Base-by-base conservation (phyloP, 2,329 filamentous ascomycete species). In the Orbilia oligospora region DNA sequence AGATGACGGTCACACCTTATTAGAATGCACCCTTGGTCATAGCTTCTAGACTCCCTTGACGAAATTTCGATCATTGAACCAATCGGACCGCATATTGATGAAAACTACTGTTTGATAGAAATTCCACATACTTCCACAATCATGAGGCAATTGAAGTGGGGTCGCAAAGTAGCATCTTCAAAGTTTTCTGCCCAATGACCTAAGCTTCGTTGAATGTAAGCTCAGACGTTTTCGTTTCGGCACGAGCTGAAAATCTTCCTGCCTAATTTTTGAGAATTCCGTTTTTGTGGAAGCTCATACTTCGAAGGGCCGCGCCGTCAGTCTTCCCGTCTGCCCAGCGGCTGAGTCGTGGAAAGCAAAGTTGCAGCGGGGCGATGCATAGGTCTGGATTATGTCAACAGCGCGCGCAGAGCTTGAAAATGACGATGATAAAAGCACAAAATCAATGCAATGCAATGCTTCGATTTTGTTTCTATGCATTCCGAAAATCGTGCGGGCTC, bases 201-300 rank as follows among this genome's bases (percentile, higher is more conserved):
- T 1, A 56, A 38, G 16, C 12, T 55, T 36, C n/a, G 18, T 48
- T 14, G 16, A 41, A 67, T 20, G 48, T 51, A 51, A 67, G 64
- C 64, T 38, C 24, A 3, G 27, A 68, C 20, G 49, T 27, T 27
- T 48, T 16, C 20, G 64, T 56, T n/a, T 27, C 68, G 49, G 46
- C 36, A 24, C 53, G 63, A 72, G 75, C 75, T 78, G 75, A 78
- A 72, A 41, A 36, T 22, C 41, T 58, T 68, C 73, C 67, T 71
- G 73, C 73, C 67, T 77, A 71, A 56, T 55, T 27, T 30, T 30
- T 12, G 49, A 48, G 24, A 30, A 24, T 55, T 24, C 53, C 20
- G 33, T 9, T 22, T 24, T 44, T 24, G 30, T 22, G 14, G 12
- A 58, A 38, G 16, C n/a, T 51, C 12, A 61, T 18, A 10, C n/a